A percentile compares a stretch with the other conserved stretches of the same genome.
phyloP scores from a whole-genome alignment of 2,329 filamentous ascomycete genomes.

The Fusarium burgessii region DNA sequence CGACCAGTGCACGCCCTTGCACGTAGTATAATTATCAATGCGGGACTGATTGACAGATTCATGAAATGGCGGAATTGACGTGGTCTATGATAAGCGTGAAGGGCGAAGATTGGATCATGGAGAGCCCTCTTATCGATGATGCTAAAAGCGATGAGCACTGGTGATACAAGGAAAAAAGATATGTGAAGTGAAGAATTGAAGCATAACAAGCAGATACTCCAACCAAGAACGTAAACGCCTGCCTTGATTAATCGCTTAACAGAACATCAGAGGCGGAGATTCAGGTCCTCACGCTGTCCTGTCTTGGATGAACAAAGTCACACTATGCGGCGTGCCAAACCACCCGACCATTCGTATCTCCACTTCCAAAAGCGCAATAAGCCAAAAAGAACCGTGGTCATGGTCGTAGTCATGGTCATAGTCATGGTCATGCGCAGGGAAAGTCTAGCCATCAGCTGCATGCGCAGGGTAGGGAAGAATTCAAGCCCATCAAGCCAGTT shows the following conservation, averaged over 20 bases:
- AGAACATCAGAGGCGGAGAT: background rate
- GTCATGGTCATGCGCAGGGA: conserved; percentile 35
- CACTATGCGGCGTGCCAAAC: conserved; percentile 3
- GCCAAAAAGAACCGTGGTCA: conserved; percentile 21
- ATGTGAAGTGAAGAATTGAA: background rate
- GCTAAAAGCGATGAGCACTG: conserved; percentile 1
- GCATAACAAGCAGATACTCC: background rate
- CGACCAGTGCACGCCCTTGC: conserved; percentile 18
- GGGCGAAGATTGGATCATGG: conserved; percentile 25
- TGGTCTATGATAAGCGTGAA: conserved; percentile 27
- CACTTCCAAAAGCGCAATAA: conserved; percentile 21
- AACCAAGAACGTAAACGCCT: conserved; percentile 3
- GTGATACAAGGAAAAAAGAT: background rate
- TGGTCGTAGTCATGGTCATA: conserved; percentile 27
- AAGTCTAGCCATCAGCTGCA: conserved; percentile 33
- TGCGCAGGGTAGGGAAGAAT: conserved; percentile 19
- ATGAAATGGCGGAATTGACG: conserved; percentile 12
- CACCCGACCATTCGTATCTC: conserved; percentile 22
- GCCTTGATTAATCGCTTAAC: background rate
- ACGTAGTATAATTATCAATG: conserved; percentile 24
- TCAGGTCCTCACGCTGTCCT: conserved; percentile 2
- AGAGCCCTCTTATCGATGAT: conserved; percentile 4
- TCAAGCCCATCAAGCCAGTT: conserved; percentile 15
- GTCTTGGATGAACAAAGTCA: conserved; percentile 13
- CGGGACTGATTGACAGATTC: conserved; percentile 19